A percentile compares a stretch with the other conserved stretches of the same genome.
These are phyloP conservation scores for Endoconidiophora polonica DNA, from an alignment of 2,329 filamentous ascomycete species.

Conservation along the genomic window DNA sequence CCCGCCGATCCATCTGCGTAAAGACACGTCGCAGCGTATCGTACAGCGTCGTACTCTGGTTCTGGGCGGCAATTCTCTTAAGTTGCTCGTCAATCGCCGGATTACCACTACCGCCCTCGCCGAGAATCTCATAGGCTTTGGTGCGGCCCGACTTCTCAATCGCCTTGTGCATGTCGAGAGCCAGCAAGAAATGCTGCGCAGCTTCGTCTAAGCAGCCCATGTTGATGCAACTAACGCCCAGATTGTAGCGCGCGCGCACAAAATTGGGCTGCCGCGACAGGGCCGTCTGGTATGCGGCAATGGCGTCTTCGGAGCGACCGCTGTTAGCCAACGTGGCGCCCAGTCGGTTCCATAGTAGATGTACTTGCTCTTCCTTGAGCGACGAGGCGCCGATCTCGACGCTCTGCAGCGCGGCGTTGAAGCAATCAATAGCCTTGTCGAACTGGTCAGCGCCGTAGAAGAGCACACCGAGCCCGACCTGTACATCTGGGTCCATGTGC, in stretches of 20 bases:
- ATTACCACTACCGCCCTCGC: slow-evolving; percentile 26
- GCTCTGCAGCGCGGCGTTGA: slow-evolving; percentile 74
- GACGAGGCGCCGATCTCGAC: slow-evolving; percentile 60
- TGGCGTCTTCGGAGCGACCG: slow-evolving; percentile 85
- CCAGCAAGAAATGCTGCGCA: slow-evolving; percentile 79
- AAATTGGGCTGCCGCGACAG: slow-evolving; percentile 87
- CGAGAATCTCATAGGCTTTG: slow-evolving; percentile 68
- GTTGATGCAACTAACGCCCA: slow-evolving; percentile 93
- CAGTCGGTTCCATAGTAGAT: slow-evolving; percentile 92
- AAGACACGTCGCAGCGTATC: slow-evolving; percentile 93
- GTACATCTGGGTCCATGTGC: slow-evolving; percentile 96
- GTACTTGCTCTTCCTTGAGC: slow-evolving; percentile 73
- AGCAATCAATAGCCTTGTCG: slow-evolving; percentile 97
- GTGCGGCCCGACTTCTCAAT: slow-evolving; percentile 74
- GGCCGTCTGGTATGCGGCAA: slow-evolving; percentile 88
- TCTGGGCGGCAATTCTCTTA: slow-evolving; percentile 81
- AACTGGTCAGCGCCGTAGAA: slow-evolving; percentile 98
- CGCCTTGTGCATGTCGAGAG: slow-evolving; percentile 87
- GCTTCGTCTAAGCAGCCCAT: slow-evolving; percentile 90
- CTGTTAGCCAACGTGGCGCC: slow-evolving; percentile 93
- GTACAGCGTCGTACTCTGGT: slow-evolving; percentile 90
- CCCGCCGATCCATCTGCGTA: slow-evolving; percentile 79
- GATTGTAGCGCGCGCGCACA: slow-evolving; percentile 88
- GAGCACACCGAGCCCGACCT: slow-evolving; percentile 87
- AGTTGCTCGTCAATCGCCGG: slow-evolving; percentile 48